These are phyloP conservation scores for Nannochloropsis oceanica DNA, from an alignment of 108 stramenopile genomes.

Conservation along the genomic window DNA sequence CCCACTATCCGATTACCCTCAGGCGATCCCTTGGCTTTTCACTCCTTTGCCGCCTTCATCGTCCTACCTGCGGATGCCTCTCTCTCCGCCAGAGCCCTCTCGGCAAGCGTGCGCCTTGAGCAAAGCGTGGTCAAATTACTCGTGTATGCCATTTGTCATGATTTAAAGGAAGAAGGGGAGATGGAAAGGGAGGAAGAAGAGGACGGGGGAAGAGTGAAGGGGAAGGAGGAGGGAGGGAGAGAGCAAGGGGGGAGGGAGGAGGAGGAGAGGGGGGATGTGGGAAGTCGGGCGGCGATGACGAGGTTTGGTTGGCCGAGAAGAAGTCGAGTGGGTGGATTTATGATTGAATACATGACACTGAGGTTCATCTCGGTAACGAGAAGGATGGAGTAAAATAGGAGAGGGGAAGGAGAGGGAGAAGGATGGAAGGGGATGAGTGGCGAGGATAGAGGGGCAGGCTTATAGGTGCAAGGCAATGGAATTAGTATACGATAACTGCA, in stretches of 20 bases:
- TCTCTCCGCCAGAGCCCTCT: not conserved
- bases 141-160: not conserved
- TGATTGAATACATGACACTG: not conserved
- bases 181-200: not conserved
- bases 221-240: not conserved
- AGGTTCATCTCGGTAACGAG: not conserved
- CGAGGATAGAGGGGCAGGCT: not conserved
- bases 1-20: not conserved
- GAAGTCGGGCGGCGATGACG: not conserved
- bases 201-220: not conserved
- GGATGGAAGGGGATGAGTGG: not conserved
- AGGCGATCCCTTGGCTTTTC: not conserved
- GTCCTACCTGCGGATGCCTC: not conserved
- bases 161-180: not conserved
- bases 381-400: not conserved
- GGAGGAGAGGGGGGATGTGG: not conserved
- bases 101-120: not conserved
- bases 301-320: not conserved
- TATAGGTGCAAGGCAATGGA: too few relatives aligned
- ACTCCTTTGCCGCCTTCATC: not conserved
- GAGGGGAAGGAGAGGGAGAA: not conserved
- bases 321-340: not conserved
- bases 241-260: not conserved
- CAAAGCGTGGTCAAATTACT: not conserved
- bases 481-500: too few relatives aligned